Evolutionary conservation across 495 filamentous ascomycete genomes (phyloP).

Genomic region (Thermothielavioides terrestris): DNA sequence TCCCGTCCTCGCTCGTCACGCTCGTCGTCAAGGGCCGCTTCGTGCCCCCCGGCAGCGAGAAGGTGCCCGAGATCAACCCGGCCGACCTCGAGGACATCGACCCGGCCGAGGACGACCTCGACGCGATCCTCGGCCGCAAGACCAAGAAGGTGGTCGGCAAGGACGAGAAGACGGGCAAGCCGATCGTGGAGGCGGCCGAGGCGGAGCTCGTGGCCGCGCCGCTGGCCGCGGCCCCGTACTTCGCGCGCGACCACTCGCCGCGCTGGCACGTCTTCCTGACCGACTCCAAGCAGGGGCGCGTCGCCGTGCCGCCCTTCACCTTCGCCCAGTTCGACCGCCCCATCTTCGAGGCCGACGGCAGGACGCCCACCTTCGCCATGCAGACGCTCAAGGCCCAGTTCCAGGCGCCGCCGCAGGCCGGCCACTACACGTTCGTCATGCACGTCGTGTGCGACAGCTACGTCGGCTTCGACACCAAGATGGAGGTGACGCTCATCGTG

Average conservation of each 20-base stretch:
- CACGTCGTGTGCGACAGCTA: conserved; percentile 90
- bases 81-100: conserved; percentile 84
- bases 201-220: conserved; percentile 64
- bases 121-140: conserved; percentile 77
- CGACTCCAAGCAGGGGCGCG: conserved; percentile 85
- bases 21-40: conserved; percentile 94
- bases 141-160: conserved; percentile 50
- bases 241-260: conserved; percentile 79
- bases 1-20: conserved; percentile 85
- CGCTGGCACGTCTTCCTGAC: conserved; percentile 89
- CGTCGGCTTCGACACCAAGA: conserved; percentile 80
- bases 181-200: conserved; percentile 34
- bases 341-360: conserved; percentile 60
- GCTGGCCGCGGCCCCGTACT: conserved; percentile 80
- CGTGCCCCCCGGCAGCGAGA: conserved; percentile 70
- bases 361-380: conserved; percentile 74
- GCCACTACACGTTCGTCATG: conserved; percentile 87
- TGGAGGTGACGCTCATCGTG: conserved; percentile 81
- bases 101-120: conserved; percentile 84
- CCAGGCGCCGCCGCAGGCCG: conserved; percentile 85
- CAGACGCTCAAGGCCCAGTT: conserved; percentile 97
- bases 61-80: conserved; percentile 64
- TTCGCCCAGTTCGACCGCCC: conserved; percentile 86
- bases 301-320: conserved; percentile 89
- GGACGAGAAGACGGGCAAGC: conserved; percentile 45